These are phyloP conservation scores for Mycena venus DNA, from an alignment of 768 basidiomycete species.

Conservation along the genomic window DNA sequence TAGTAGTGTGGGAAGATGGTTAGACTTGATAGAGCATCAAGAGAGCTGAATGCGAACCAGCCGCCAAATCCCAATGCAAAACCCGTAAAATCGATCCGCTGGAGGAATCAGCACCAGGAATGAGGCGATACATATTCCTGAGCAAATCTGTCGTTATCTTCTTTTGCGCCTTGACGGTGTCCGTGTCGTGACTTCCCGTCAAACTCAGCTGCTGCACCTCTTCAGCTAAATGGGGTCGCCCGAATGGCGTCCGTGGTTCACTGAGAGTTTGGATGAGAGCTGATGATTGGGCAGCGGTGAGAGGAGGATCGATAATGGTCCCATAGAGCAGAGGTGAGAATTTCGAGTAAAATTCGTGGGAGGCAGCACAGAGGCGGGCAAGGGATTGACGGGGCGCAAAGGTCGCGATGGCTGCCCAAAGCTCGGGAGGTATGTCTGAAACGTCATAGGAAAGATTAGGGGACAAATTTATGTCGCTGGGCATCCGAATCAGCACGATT, in stretches of 20 bases:
- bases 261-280: conserved; percentile 1
- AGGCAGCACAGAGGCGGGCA: conserved; percentile 13
- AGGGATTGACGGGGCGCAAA: conserved; percentile 11
- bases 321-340: too few species aligned
- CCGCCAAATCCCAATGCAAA: conserved; percentile 8
- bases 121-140: neutral
- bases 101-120: neutral
- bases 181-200: too few species aligned
- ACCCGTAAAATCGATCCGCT: conserved; percentile 4
- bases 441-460: neutral
- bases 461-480: too few species aligned
- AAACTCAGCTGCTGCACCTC: neutral
- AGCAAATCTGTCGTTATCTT: neutral
- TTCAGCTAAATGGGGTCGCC: neutral
- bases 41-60: too few species aligned
- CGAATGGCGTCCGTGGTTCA: neutral
- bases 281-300: neutral
- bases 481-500: too few species aligned
- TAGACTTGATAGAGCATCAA: too few species aligned
- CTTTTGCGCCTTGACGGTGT: too few species aligned
- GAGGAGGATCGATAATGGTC: neutral
- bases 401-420: conserved; percentile 4
- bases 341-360: neutral
- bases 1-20: too few species aligned
- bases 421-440: conserved; percentile 10